Evolutionary conservation across 1,284 basidiomycete species (phyloP).

Genomic region (Trichosporon sp.): DNA sequence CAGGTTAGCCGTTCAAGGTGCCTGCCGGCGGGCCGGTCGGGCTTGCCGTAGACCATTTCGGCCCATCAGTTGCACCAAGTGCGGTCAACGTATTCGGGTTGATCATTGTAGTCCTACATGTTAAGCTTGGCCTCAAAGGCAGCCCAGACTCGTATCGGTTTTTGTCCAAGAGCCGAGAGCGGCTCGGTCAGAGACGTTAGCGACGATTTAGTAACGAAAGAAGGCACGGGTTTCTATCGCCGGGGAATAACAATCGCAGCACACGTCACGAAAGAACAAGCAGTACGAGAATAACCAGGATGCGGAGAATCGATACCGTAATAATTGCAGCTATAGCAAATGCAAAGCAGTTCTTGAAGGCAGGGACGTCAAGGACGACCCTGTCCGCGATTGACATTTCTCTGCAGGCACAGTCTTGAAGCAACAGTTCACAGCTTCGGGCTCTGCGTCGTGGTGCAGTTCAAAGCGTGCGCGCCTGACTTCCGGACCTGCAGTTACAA

Average conservation of each 20-base stretch:
- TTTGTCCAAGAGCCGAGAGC: background rate
- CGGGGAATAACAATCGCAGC: background rate
- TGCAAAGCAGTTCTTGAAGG: background rate
- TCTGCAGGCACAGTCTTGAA: background rate
- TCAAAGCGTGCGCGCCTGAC: too few relatives aligned
- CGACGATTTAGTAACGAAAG: background rate
- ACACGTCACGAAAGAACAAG: background rate
- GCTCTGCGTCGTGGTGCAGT: too few relatives aligned
- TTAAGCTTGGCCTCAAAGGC: background rate
- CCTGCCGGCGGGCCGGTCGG: too few relatives aligned
- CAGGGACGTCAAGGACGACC: too few relatives aligned
- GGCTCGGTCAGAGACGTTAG: background rate
- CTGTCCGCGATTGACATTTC: background rate
- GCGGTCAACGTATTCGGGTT: background rate
- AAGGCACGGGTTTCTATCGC: background rate
- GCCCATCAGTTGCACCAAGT: background rate
- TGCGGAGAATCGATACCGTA: background rate
- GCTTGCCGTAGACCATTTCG: background rate
- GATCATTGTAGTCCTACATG: background rate
- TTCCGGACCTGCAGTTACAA: too few relatives aligned
- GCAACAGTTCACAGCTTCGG: too few relatives aligned
- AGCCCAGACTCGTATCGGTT: background rate
- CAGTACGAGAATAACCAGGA: background rate
- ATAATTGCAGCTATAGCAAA: background rate
- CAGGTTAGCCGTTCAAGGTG: background rate